Conservation (phyloP, 108 stramenopile species). For the Nitzschia putrida region DNA sequence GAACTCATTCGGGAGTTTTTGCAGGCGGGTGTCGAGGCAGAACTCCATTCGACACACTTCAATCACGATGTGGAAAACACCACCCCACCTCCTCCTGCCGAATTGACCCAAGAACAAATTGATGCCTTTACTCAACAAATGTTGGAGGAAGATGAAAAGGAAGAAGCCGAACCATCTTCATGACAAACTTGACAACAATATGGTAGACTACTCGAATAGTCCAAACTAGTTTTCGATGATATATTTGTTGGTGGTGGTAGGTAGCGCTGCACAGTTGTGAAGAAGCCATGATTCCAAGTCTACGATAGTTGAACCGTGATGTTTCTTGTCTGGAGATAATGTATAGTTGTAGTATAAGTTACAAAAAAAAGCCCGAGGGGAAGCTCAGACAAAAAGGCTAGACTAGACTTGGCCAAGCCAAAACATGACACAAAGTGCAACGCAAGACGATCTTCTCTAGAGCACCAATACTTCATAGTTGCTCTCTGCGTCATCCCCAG, state of each 20-base stretch:
- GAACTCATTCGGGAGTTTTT: slow-evolving; percentile 52
- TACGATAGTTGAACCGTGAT: too few relatives aligned
- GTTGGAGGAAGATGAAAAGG: slow-evolving; percentile 17
- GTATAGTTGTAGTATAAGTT: too few relatives aligned
- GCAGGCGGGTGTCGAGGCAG: slow-evolving; percentile 40
- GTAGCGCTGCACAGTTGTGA: too few relatives aligned
- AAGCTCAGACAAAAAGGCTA: too few relatives aligned
- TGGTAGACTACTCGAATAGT: not conserved
- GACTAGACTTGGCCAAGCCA: too few relatives aligned
- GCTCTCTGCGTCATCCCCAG: slow-evolving; percentile 1
- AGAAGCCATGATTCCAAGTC: too few relatives aligned
- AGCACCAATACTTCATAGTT: slow-evolving; percentile 27
- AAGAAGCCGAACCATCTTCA: slow-evolving; percentile 3
- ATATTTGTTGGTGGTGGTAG: too few relatives aligned
- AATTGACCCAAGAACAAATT: slow-evolving; percentile 23
- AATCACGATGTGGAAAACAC: not conserved
- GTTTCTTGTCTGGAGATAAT: too few relatives aligned
- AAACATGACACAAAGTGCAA: too few relatives aligned
- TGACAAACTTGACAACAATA: slow-evolving; percentile 1
- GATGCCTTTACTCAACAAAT: not conserved
- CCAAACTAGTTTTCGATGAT: too few relatives aligned
- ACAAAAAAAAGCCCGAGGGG: too few relatives aligned
- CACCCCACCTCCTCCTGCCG: slow-evolving; percentile 8
- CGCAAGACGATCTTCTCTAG: not conserved
- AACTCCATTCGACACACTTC: slow-evolving; percentile 27